Conservation (phyloP, 2,329 filamentous ascomycete genomes). For the Fusarium humuli region DNA sequence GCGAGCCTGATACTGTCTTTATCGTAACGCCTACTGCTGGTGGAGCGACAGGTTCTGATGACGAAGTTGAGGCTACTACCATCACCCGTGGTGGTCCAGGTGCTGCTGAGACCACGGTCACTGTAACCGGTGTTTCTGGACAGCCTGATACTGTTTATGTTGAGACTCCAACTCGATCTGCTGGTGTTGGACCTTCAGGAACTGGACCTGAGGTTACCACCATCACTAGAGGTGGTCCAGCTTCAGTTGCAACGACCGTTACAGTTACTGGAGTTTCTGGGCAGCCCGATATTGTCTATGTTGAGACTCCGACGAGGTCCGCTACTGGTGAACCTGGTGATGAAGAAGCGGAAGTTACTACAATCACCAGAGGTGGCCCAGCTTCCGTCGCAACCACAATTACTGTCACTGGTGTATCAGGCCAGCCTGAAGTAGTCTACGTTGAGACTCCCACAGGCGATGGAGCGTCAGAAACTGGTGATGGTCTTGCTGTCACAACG, state of each 20-base stretch:
- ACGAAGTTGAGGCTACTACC: background rate
- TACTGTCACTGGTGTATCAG: no score
- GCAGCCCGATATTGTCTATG: background rate
- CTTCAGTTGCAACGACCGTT: background rate
- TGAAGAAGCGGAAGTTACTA: background rate
- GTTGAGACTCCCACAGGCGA: no score
- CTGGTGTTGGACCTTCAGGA: background rate
- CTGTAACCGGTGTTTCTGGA: background rate
- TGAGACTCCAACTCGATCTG: background rate
- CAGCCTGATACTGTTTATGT: constrained; percentile 1
- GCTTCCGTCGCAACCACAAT: no score
- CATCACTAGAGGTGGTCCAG: background rate
- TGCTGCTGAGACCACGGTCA: background rate
- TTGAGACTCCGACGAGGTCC: background rate
- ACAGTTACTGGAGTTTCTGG: background rate
- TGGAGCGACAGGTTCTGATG: background rate
- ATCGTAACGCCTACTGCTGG: constrained; percentile 10
- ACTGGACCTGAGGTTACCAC: background rate
- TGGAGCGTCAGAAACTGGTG: no score
- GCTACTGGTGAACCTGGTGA: no score
- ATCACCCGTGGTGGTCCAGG: background rate
- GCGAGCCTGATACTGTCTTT: constrained; percentile 11
- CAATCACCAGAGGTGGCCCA: background rate
- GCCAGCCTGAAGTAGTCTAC: no score
- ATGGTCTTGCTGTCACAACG: no score